phyloP scores from a whole-genome alignment of 2,329 filamentous ascomycete genomes.

The Fusarium protoensiforme region DNA sequence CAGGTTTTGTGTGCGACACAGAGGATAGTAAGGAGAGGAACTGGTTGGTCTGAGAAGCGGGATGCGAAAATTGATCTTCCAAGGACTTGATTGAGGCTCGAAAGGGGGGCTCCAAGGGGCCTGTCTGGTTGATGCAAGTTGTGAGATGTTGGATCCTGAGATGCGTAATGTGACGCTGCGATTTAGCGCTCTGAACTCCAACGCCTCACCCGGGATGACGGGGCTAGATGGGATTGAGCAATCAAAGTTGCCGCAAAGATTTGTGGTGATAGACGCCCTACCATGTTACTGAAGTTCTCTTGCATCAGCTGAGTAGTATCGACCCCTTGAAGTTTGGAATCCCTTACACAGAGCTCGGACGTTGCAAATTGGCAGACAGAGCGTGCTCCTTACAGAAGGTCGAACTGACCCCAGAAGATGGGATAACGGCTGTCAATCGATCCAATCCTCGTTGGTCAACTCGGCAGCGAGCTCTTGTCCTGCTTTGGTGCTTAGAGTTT shows the following conservation, averaged over 20 bases:
- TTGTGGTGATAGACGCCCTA: not conserved
- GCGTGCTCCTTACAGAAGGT: not conserved
- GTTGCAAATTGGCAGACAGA: not conserved
- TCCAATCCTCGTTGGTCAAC: conserved; percentile 22
- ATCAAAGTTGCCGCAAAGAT: not conserved
- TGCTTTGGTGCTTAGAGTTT: conserved; percentile 36
- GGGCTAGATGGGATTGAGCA: not conserved
- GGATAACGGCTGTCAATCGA: conserved; percentile 14
- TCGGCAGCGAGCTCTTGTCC: conserved; percentile 3
- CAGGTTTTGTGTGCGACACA: conserved; percentile 19
- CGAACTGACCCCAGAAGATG: not conserved
- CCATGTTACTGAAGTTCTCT: not conserved
- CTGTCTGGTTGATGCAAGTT: not conserved
- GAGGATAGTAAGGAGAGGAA: not conserved
- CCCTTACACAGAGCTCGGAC: not conserved
- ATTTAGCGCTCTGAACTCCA: conserved; percentile 14
- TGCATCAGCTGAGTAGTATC: not conserved
- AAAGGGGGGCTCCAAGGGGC: conserved; percentile 9
- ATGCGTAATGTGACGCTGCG: conserved; percentile 26
- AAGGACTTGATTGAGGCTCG: not conserved
- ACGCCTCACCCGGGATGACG: conserved; percentile 19
- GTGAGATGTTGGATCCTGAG: conserved; percentile 20
- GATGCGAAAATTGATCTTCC: not conserved
- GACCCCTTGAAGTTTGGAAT: not conserved
- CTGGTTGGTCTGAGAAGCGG: conserved; percentile 7